Evolutionary conservation across 2,329 filamentous ascomycete species (phyloP).

Genomic region (Neonectria sp.): DNA sequence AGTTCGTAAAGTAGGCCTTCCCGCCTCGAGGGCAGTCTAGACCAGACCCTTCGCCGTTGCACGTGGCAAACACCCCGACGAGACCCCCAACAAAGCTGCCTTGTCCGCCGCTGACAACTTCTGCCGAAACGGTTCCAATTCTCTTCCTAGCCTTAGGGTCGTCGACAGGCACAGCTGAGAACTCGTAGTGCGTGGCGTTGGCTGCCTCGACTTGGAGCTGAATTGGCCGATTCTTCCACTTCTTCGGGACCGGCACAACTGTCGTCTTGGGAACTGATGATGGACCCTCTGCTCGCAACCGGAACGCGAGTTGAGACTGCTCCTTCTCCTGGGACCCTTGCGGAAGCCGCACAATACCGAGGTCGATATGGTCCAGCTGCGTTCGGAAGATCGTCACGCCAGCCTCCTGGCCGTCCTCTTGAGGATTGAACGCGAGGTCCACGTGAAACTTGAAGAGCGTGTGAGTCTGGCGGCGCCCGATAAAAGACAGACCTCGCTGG

Average conservation of each 20-base stretch:
- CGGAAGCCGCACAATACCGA: conserved; percentile 15
- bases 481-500: conserved; percentile 29
- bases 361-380: conserved; percentile 37
- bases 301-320: conserved; percentile 18
- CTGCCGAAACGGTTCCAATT: conserved; percentile 23
- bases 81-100: conserved; percentile 32
- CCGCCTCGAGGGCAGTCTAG: conserved; percentile 27
- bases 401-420: conserved; percentile 19
- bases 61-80: conserved; percentile 36
- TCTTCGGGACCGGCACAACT: conserved; percentile 21
- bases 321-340: neutral
- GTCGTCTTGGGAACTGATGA: conserved; percentile 4
- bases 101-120: conserved; percentile 27
- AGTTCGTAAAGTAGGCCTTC: conserved; percentile 19
- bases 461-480: conserved; percentile 31
- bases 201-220: conserved; percentile 19
- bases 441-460: conserved; percentile 32
- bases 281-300: conserved; percentile 27
- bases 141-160: neutral
- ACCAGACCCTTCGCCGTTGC: conserved; percentile 29
- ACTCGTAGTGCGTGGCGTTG: conserved; percentile 31
- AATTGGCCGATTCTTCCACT: conserved; percentile 22
- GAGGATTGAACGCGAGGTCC: conserved; percentile 25
- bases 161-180: conserved; percentile 14
- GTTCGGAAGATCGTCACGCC: conserved; percentile 34